Evolutionary conservation across 108 stramenopile species (phyloP).

Genomic region (Cyclotella sp.): DNA sequence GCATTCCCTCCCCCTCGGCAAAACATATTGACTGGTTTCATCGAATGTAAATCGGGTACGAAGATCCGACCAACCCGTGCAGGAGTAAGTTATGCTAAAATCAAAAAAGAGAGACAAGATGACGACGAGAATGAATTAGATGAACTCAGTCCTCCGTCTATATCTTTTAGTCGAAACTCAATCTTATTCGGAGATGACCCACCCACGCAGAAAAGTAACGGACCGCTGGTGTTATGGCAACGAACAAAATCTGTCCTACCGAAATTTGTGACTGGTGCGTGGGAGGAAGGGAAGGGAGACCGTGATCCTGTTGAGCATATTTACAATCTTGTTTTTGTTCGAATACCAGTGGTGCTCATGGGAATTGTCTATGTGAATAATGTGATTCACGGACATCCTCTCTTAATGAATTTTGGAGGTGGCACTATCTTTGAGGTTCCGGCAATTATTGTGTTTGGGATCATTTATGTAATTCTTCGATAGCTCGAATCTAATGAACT

Average conservation of each 20-base stretch:
- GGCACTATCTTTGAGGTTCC: slow-evolving; percentile 61
- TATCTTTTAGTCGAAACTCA: slow-evolving; percentile 63
- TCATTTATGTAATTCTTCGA: slow-evolving; percentile 55
- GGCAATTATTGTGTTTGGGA: slow-evolving; percentile 53
- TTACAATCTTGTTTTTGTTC: slow-evolving; percentile 71
- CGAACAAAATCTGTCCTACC: slow-evolving; percentile 49
- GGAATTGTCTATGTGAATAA: slow-evolving; percentile 59
- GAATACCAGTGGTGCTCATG: slow-evolving; percentile 57
- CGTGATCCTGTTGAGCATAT: slow-evolving; percentile 62
- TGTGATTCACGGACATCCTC: slow-evolving; percentile 56
- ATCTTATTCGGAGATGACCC: slow-evolving; percentile 71
- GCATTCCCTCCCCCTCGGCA: too few relatives aligned
- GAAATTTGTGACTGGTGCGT: slow-evolving; percentile 62
- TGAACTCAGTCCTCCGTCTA: slow-evolving; percentile 58
- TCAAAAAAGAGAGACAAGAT: not conserved
- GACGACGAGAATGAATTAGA: slow-evolving; percentile 39
- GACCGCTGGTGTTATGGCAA: slow-evolving; percentile 54
- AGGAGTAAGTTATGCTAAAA: too few relatives aligned
- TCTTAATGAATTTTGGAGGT: slow-evolving; percentile 66
- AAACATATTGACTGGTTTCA: too few relatives aligned
- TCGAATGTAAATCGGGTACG: too few relatives aligned
- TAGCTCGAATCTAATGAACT: not conserved
- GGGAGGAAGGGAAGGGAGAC: slow-evolving; percentile 49
- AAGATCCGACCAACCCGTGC: too few relatives aligned
- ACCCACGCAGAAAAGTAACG: slow-evolving; percentile 57